These are phyloP conservation scores for Rhynchosporium agropyri DNA, from an alignment of 2,329 filamentous ascomycete genomes.

Conservation along the genomic window DNA sequence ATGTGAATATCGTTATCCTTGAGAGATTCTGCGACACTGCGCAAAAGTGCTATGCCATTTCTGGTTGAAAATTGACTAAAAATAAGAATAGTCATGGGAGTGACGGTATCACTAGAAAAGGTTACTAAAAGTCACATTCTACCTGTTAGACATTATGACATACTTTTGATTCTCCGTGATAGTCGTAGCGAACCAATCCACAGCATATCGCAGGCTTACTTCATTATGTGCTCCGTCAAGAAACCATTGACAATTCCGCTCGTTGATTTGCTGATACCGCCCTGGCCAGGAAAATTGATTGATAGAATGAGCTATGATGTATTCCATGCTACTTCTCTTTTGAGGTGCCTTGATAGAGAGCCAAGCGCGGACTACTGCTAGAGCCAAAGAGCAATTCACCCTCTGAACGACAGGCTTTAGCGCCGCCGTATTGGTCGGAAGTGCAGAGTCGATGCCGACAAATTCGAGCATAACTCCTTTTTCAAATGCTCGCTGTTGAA, in stretches of 20 bases:
- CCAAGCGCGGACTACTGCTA: conserved; percentile 53
- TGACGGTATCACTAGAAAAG: neutral
- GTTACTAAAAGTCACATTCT: neutral
- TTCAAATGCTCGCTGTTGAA: conserved; percentile 53
- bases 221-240: conserved; percentile 45
- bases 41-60: conserved; percentile 19
- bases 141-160: conserved; percentile 18
- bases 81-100: conserved; percentile 23
- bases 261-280: conserved; percentile 65
- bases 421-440: conserved; percentile 36
- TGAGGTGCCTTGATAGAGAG: conserved; percentile 39
- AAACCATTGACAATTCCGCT: conserved; percentile 44
- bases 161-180: conserved; percentile 9
- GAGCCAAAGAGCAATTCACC: conserved; percentile 54
- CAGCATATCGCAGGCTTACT: conserved; percentile 80
- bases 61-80: conserved; percentile 23
- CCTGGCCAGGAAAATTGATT: conserved; percentile 76
- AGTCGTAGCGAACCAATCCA: conserved; percentile 73
- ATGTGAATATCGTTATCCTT: conserved; percentile 19
- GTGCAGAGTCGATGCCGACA: conserved; percentile 28
- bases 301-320: conserved; percentile 60
- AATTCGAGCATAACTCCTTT: conserved; percentile 47
- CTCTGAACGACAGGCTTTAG: conserved; percentile 52
- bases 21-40: conserved; percentile 23
- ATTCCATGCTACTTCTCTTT: conserved; percentile 56